A percentile compares a stretch with the other conserved stretches of the same genome.
Conservation (phyloP, 106 monocot genomes). For the Apostasia ramifera region DNA sequence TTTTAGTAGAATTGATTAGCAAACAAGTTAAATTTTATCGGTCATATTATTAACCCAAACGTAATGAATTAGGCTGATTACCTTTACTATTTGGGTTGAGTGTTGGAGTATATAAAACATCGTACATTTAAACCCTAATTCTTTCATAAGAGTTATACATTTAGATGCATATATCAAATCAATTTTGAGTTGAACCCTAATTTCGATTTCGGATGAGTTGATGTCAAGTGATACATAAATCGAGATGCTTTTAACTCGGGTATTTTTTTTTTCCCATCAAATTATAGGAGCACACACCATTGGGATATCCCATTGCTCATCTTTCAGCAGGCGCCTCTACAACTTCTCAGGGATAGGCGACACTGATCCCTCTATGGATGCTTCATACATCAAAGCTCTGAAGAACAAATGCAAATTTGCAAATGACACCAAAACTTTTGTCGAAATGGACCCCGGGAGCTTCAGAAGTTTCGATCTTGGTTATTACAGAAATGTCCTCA, state of each 20-base stretch:
- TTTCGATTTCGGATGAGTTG: not conserved
- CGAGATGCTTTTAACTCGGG: not conserved
- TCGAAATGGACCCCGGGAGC: slow-evolving; percentile 68
- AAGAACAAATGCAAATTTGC: slow-evolving; percentile 10
- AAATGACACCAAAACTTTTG: slow-evolving; percentile 13
- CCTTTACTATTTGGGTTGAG: too few species aligned
- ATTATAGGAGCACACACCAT: slow-evolving; percentile 17
- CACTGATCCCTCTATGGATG: slow-evolving; percentile 16
- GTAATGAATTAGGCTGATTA: too few species aligned
- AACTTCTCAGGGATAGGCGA: slow-evolving; percentile 23
- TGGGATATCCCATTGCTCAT: slow-evolving; percentile 10
- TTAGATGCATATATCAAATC: too few species aligned
- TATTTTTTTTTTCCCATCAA: not conserved
- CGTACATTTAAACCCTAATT: too few species aligned
- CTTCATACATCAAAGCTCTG: not conserved
- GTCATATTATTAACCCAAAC: too few species aligned
- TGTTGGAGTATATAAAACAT: too few species aligned
- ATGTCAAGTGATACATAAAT: not conserved
- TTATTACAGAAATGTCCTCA: slow-evolving; percentile 48
- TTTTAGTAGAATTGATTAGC: too few species aligned
- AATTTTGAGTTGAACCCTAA: not conserved
- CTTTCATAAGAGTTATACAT: too few species aligned
- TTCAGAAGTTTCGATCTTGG: slow-evolving; percentile 41
- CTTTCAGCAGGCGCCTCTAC: slow-evolving; percentile 14
- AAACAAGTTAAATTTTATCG: too few species aligned